Evolutionary conservation across 441 rosid species (phyloP).

Genomic region (Corymbia citriodora): DNA sequence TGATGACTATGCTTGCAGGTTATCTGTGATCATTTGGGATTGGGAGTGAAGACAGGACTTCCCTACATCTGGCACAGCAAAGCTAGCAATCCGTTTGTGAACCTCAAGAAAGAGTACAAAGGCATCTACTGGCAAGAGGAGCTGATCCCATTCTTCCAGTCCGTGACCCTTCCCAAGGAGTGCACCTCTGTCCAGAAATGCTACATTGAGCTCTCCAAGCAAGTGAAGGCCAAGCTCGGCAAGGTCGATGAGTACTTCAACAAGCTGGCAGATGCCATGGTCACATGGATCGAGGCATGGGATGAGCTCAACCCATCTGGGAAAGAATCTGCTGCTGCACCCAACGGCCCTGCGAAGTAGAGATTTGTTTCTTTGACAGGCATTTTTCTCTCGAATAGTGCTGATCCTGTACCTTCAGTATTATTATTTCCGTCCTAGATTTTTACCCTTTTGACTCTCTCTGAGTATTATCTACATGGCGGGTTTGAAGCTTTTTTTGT

Average conservation of each 20-base stretch:
- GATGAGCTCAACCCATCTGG: conserved; percentile 76
- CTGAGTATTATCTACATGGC: neutral
- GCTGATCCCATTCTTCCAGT: conserved; percentile 93
- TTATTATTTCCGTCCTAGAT: neutral
- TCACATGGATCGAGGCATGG: conserved; percentile 96
- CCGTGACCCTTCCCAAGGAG: conserved; percentile 63
- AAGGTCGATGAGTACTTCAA: conserved; percentile 81
- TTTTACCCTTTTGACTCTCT: neutral
- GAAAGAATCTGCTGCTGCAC: conserved; percentile 11
- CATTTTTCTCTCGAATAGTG: neutral
- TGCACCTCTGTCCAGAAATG: conserved; percentile 85
- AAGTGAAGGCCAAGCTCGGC: conserved; percentile 76
- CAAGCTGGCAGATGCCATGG: conserved; percentile 95
- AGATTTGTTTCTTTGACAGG: neutral
- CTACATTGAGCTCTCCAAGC: conserved; percentile 76
- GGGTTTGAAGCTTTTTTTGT: neutral
- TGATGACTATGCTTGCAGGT: conserved; percentile 32
- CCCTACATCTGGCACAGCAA: conserved; percentile 96
- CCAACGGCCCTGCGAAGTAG: conserved; percentile 39
- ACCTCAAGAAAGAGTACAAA: conserved; percentile 85
- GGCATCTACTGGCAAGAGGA: conserved; percentile 99
- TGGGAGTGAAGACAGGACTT: conserved; percentile 92
- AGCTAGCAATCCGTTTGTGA: conserved; percentile 96
- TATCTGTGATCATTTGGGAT: conserved; percentile 82
- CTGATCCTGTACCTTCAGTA: neutral